Evolutionary conservation across 2,329 filamentous ascomycete species (phyloP), one percentile per base, ranked within the genome.

Genomic region (Fusarium sp.): DNA sequence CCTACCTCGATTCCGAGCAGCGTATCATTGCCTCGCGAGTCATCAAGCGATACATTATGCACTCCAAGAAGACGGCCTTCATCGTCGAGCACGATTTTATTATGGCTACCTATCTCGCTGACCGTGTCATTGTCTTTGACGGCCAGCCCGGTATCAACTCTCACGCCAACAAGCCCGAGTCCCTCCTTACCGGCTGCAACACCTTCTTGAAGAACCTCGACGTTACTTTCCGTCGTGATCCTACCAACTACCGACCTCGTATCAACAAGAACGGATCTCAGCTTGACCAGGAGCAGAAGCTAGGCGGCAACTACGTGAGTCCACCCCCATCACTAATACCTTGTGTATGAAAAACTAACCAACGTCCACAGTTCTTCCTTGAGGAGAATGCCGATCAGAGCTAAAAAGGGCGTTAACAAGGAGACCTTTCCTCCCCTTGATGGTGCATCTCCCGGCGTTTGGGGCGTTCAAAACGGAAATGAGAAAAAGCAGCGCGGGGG

Each of bases 41-140:
- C 82, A 99, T 99, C 87, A 99, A 99, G 89, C 93, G 96, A 77
- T 99, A 97, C 89, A 99, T 99, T 85, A 99, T 99, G 96, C 96
- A 99, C 88, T 92, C 95, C 79, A 98, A 98, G 92, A 98, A 98
- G 91, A 99, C 96, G 1, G 96, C 96, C 60, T 99, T 99, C 84
- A 92, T 99, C 77, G 96, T 99, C 83, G 96, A 99, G 91, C 96
- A 99, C 93, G 96, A 99, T 89, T 98, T 99, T 88, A 98, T 98
- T 87, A 98, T 98, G 95, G 90, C 89, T 54, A 91, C 89, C 20
- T 90, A 90, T 77, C 87, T 91, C 62, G 90, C 96, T 54, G 97
- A 99, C 81, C 94, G 96, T 77, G 96, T 99, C 83, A 99, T 99
- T 80, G 96, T 99, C 80, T 99, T 99, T 80, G 96, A 98, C 81